Evolutionary conservation across 176 grass and related monocot genomes (phyloP).

Genomic region (Sorghum bicolor): Sorghum_bicolor_NCBIv3 NC_012871.2:62917001-62917500

Average conservation of each 20-base stretch:
- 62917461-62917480: not conserved
- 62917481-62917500: not conserved
- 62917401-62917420: conserved; percentile 5
- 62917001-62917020: not conserved
- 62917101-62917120: not conserved
- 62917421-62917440: not conserved
- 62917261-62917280: not conserved
- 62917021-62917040: not conserved
- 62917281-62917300: not conserved
- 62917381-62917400: not conserved
- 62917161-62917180: not conserved
- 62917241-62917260: not conserved
- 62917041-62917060: not conserved
- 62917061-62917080: not conserved
- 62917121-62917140: not conserved
- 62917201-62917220: not conserved
- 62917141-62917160: not conserved
- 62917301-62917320: not conserved
- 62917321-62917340: not conserved
- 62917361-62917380: not conserved
- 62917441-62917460: not conserved
- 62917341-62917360: not conserved
- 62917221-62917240: not conserved
- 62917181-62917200: not conserved
- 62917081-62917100: no score